Evolutionary conservation across 2,329 filamentous ascomycete species (phyloP).

Genomic region (Diaporthe australafricana): DNA sequence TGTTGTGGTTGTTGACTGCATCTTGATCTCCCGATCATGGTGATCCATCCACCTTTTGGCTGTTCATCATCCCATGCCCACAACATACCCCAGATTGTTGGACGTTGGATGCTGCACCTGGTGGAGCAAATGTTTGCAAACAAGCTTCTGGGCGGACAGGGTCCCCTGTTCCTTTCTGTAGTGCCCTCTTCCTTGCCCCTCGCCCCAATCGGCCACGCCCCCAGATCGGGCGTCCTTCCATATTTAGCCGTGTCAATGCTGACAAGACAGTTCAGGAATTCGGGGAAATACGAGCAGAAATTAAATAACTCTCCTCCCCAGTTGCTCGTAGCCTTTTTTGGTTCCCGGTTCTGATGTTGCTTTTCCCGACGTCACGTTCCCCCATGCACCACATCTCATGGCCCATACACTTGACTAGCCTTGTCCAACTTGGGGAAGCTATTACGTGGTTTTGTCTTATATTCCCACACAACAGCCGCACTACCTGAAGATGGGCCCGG

Average conservation of each 20-base stretch:
- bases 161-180: background rate
- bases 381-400: constrained; percentile 3
- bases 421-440: constrained; percentile 1
- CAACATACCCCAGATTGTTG: constrained; percentile 26
- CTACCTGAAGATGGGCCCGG: background rate
- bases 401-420: constrained; percentile 12
- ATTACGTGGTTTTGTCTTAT: constrained; percentile 17
- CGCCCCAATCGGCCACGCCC: constrained; percentile 9
- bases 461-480: background rate
- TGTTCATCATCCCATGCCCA: constrained; percentile 4
- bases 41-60: background rate
- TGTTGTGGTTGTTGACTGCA: too few relatives aligned
- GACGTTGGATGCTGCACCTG: constrained; percentile 13
- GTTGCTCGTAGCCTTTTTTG: too few relatives aligned
- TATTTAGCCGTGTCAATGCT: constrained; percentile 8
- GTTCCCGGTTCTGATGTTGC: constrained; percentile 8
- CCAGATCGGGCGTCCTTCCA: constrained; percentile 10
- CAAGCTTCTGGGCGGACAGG: constrained; percentile 21
- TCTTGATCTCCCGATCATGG: background rate
- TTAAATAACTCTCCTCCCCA: too few relatives aligned
- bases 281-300: constrained; percentile 18
- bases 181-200: background rate
- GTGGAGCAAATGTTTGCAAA: constrained; percentile 23
- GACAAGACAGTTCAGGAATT: constrained; percentile 5
- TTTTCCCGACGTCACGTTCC: constrained; percentile 21